phyloP scores from a whole-genome alignment of 768 basidiomycete genomes.

The Leccinellum luteum region DNA sequence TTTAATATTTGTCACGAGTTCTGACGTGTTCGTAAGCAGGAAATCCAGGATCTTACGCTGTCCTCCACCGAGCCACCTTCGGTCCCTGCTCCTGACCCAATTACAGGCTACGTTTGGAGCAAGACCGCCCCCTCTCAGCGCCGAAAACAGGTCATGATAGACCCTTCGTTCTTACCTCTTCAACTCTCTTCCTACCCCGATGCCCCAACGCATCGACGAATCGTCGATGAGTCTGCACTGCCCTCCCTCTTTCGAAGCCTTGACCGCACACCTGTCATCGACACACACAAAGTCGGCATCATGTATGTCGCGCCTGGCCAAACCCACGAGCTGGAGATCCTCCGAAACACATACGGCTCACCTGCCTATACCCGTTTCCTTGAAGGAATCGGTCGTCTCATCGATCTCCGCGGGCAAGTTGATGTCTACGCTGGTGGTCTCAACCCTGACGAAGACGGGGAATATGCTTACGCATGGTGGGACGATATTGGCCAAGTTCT shows the following conservation, averaged over 20 bases:
- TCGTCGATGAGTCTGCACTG: slow-evolving; percentile 54
- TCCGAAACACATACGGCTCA: slow-evolving; percentile 88
- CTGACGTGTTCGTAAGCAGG: slow-evolving; percentile 18
- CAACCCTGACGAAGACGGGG: slow-evolving; percentile 88
- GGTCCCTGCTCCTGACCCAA: slow-evolving; percentile 58
- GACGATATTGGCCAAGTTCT: slow-evolving; percentile 95
- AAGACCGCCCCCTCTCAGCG: slow-evolving; percentile 83
- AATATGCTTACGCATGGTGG: slow-evolving; percentile 99
- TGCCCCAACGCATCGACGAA: slow-evolving; percentile 37
- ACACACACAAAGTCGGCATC: slow-evolving; percentile 95
- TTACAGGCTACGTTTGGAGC: slow-evolving; percentile 89
- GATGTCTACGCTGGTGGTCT: slow-evolving; percentile 93
- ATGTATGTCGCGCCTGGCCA: slow-evolving; percentile 96
- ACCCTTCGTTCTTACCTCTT: slow-evolving; percentile 81
- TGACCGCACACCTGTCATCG: slow-evolving; percentile 89
- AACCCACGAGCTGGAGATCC: slow-evolving; percentile 77
- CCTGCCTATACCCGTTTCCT: slow-evolving; percentile 94
- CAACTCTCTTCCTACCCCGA: slow-evolving; percentile 80
- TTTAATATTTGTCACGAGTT: neutral
- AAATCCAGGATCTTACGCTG: slow-evolving; percentile 18
- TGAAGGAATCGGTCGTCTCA: slow-evolving; percentile 82
- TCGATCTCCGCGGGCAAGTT: slow-evolving; percentile 83
- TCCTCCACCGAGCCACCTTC: slow-evolving; percentile 6
- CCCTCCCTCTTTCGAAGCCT: slow-evolving; percentile 62
- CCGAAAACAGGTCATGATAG: slow-evolving; percentile 79